Base-by-base conservation (phyloP, 2,329 filamentous ascomycete genomes). In the Juglanconis oblonga region DNA sequence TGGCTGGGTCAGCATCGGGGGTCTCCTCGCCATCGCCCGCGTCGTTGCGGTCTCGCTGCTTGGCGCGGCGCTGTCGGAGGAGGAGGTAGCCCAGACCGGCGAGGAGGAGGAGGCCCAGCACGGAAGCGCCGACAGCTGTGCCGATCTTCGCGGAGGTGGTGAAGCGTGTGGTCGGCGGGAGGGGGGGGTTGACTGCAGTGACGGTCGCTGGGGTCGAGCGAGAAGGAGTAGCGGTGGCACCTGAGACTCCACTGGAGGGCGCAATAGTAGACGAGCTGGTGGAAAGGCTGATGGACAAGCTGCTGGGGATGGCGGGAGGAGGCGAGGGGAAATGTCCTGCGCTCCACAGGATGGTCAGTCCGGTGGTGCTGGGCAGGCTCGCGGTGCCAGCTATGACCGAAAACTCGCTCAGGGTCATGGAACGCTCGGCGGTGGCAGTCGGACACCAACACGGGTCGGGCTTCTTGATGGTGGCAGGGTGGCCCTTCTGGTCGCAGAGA, bases 371-470 rank as follows among this genome's bases (percentile, higher is more conserved):
- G 8, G 72, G 72, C 35, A 74, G 66, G n/a, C 61, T 64, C 8
- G 68, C 70, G 8, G 69, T 64, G 55, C 68, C 67, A 2, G 59
- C 58, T 24, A 74, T 68, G 4, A 55, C 58, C n/a, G 67, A 59
- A 0, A 58, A 47, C 55, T 68, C 67, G 51, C 60, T 51, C 53
- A 72, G 65, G 4, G 62, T 65, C 17, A 71, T 64, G 35, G 67
- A 67, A n/a, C 70, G 67, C 29, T 58, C 61, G 10, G 64, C 62
- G 1, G 64, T 64, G n/a, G 65, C 63, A 2, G 62, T 50, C 0
- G 72, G 71, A 48, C 72, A 74, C 44, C 58, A 69, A 64, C 71
- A 74, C 3, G 61, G 64, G 13, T 70, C 68, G 5, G 70, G 65
- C 1, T 64, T 45, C 7, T 64, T 58, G 14, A 71, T 58, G 4